phyloP scores from a whole-genome alignment of 129 eudicot species.

The Escallonia herrerae region DNA sequence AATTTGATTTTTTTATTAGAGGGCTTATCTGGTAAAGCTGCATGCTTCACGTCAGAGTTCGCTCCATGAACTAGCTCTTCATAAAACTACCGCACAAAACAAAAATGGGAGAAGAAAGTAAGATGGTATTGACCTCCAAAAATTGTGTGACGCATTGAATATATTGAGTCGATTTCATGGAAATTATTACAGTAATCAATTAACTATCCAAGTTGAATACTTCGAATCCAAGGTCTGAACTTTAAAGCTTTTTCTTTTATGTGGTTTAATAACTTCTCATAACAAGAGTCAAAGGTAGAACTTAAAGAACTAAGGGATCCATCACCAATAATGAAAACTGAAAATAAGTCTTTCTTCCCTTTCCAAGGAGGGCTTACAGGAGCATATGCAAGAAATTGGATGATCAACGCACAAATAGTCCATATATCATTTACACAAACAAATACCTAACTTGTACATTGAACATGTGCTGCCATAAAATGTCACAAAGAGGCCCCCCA shows the following conservation, averaged over 20 bases:
- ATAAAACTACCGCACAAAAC: conserved; percentile 41
- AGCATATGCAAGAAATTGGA: too few species aligned
- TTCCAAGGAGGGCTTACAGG: too few species aligned
- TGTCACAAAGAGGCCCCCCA: too few species aligned
- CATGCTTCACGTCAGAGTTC: conserved; percentile 20
- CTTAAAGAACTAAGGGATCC: background rate
- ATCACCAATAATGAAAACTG: too few species aligned
- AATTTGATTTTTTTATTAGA: conserved; percentile 67
- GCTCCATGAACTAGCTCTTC: conserved; percentile 76
- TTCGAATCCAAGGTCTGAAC: too few species aligned
- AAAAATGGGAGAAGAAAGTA: background rate
- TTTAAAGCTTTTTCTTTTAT: too few species aligned
- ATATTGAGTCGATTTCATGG: background rate
- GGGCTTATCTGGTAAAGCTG: conserved; percentile 38
- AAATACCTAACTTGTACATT: too few species aligned
- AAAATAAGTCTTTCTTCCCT: too few species aligned
- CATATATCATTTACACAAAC: too few species aligned
- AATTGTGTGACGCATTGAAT: background rate
- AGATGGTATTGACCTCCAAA: background rate
- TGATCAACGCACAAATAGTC: too few species aligned
- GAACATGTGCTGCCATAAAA: too few species aligned
- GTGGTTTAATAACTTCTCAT: too few species aligned
- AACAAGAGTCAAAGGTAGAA: background rate
- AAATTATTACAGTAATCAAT: background rate
- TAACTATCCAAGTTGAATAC: background rate